Percentiles rank a stretch among this genome's conserved stretches.
Evolutionary conservation across 306 rosid genomes (phyloP).

Genomic region (Alnus rubra): DNA sequence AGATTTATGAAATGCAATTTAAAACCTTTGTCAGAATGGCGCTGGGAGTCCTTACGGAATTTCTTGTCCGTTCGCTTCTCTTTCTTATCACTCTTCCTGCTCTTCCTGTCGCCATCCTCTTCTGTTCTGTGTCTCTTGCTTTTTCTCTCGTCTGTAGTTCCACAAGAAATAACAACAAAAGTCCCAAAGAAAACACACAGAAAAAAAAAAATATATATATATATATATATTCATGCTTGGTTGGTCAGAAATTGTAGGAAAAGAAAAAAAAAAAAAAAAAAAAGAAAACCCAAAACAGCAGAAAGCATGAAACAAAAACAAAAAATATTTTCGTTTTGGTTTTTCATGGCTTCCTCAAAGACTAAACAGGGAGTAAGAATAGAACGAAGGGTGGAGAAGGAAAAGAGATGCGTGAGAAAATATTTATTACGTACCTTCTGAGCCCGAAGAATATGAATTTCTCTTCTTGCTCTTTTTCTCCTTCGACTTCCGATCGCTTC

Average conservation of each 20-base stretch:
- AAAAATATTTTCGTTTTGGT: neutral
- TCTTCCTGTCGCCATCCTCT: slow-evolving; percentile 62
- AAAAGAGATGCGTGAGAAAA: neutral
- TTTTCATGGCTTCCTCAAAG: neutral
- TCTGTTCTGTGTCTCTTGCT: slow-evolving; percentile 63
- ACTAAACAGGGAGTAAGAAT: neutral
- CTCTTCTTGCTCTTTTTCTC: slow-evolving; percentile 50
- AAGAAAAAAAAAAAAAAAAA: neutral
- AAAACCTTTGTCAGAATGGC: slow-evolving; percentile 41
- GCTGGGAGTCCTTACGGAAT: slow-evolving; percentile 61
- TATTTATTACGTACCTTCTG: slow-evolving; percentile 50
- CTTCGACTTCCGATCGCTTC: slow-evolving; percentile 74
- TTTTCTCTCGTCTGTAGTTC: slow-evolving; percentile 58
- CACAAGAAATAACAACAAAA: slow-evolving; percentile 5
- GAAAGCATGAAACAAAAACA: neutral
- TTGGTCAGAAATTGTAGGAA: neutral
- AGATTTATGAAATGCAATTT: neutral
- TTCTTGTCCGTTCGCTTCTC: slow-evolving; percentile 66
- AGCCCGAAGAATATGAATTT: slow-evolving; percentile 42
- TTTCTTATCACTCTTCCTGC: slow-evolving; percentile 57
- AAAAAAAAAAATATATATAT: neutral
- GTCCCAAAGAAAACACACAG: neutral
- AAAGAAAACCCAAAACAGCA: neutral
- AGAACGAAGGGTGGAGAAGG: neutral
- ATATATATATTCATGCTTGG: neutral